phyloP scores from a whole-genome alignment of 345 rosid genomes.

The Mangifera indica region DNA sequence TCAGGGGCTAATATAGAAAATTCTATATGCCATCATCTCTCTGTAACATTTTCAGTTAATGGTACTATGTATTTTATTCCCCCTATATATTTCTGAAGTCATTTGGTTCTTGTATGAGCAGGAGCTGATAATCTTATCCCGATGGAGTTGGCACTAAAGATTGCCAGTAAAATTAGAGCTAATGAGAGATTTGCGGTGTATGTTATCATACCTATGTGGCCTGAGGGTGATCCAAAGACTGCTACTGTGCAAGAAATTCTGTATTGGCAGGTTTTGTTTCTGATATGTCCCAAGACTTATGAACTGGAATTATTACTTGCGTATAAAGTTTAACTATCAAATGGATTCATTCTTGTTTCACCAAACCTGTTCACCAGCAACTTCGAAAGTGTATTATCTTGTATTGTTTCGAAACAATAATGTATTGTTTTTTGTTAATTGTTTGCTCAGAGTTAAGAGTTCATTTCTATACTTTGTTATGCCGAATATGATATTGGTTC shows the following conservation, averaged over 20 bases:
- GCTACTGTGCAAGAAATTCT: constrained; percentile 87
- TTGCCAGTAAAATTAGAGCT: constrained; percentile 84
- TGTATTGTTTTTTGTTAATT: neutral
- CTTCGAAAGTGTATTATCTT: neutral
- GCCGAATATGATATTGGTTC: neutral
- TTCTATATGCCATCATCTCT: neutral
- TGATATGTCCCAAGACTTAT: neutral
- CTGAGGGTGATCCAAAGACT: constrained; percentile 92
- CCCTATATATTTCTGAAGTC: constrained; percentile 1
- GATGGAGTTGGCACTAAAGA: constrained; percentile 93
- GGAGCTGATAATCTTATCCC: constrained; percentile 97
- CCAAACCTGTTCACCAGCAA: too few relatives aligned
- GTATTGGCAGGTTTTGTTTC: constrained; percentile 80
- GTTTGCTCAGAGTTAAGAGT: neutral
- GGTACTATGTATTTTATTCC: neutral
- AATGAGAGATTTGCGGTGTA: constrained; percentile 86
- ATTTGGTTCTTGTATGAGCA: constrained; percentile 32
- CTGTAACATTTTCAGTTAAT: neutral
- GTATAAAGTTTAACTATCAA: neutral
- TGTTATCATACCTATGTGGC: constrained; percentile 93
- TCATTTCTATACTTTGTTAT: neutral
- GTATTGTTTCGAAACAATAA: neutral
- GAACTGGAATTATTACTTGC: neutral
- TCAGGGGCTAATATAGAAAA: neutral
- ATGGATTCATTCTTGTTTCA: neutral